Base-by-base conservation (phyloP, 2,329 filamentous ascomycete species). In the Paecilomyces sp. region DNA sequence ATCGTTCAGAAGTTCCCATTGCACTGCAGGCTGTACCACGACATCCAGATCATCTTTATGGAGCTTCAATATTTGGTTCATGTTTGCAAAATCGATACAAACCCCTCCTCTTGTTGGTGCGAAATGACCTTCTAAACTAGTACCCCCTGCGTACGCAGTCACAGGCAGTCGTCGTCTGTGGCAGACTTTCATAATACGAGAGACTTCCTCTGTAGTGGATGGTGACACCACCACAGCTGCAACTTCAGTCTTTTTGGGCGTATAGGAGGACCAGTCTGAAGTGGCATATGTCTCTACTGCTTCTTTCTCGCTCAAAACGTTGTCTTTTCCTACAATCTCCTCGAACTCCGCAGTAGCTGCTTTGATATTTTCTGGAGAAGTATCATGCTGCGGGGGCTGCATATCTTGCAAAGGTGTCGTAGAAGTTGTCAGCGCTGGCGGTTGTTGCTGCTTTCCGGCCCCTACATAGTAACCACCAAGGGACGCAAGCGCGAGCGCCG, bases 121-220 rank as follows among this genome's bases (percentile, higher is more conserved):
- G 74, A 90, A 96, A 74, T 96, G 91, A 1, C 92, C 92, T 75
- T 97, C 92, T 33, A 97, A 79, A 68, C 89, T 92, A 7, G 92
- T 96, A 34, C 92, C 92, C 53, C 92, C 92, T 59, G 88, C 91
- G 77, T 92, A 96, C 2, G 88, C 88, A 3, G 90, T 92, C 25
- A 96, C 91, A 3, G 92, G 92, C 63, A 97, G 94, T 59, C 82
- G 82, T 50, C 92, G 82, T 68, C 79, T 75, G 73, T 96, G 90
- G 77, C 92, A 96, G 59, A 96, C 78, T 77, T 93, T 92, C 88
- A 96, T 93, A 61, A 97, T 85, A 63, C 82, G 80, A n/a, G 88
- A 88, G 8, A 96, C 91, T 67, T 97, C 88, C 64, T 92, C 88
- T 0, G 92, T 97, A 36, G 82, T 85, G 51, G 77, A 80, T 0